These are phyloP conservation scores for Agaricales sp. DNA, from an alignment of 1,284 basidiomycete genomes.

Conservation along the genomic window DNA sequence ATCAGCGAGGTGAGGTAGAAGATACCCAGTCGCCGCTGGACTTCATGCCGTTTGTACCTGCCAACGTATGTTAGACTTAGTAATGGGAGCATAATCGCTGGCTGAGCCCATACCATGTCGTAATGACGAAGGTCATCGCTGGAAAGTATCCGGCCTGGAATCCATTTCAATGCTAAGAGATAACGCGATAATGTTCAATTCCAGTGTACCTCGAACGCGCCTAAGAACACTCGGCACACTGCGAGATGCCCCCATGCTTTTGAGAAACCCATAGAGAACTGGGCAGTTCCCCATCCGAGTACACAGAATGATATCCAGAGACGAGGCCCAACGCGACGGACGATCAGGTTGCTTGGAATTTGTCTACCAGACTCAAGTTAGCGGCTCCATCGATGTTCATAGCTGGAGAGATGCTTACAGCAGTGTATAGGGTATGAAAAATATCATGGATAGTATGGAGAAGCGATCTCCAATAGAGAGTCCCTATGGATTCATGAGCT, in stretches of 20 bases:
- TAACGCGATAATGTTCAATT: not conserved
- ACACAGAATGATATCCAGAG: conserved; percentile 28
- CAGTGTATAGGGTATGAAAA: conserved; percentile 26
- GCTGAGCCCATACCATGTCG: not conserved
- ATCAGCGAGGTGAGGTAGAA: conserved; percentile 1
- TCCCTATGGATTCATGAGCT: conserved; percentile 1
- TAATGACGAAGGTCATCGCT: conserved; percentile 1
- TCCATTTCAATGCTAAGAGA: not conserved
- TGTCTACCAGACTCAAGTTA: conserved; percentile 16
- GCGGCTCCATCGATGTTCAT: not conserved
- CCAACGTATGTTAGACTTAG: not conserved
- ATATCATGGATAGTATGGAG: conserved; percentile 32
- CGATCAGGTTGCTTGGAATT: conserved; percentile 28
- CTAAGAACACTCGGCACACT: conserved; percentile 15
- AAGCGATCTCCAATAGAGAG: conserved; percentile 25
- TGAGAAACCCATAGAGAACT: conserved; percentile 17
- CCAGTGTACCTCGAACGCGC: conserved; percentile 16
- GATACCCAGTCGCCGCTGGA: not conserved
- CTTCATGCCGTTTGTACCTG: not conserved
- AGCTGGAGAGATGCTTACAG: too few species aligned
- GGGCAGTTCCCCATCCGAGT: conserved; percentile 27
- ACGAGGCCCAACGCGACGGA: conserved; percentile 27
- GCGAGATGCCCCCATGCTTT: conserved; percentile 15
- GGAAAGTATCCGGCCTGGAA: conserved; percentile 2
- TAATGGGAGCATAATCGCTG: not conserved